A percentile compares a stretch with the other conserved stretches of the same genome.
phyloP scores from a whole-genome alignment of 164 flowering plant species.

The Euptelea pleiosperma region DNA sequence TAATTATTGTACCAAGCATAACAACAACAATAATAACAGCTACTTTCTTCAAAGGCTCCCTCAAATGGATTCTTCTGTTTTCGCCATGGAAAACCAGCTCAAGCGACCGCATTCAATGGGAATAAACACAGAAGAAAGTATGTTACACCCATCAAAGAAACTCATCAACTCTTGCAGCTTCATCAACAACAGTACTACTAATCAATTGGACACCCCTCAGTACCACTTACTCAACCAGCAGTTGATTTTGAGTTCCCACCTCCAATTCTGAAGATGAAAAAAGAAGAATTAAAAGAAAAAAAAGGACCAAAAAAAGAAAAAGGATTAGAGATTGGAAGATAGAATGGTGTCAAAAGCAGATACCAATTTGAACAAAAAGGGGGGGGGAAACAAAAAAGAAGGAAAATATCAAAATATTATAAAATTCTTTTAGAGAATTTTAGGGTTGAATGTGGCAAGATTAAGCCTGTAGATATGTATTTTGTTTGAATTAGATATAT shows the following conservation, averaged over 20 bases:
- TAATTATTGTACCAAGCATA: too few relatives aligned
- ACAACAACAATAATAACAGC: not conserved
- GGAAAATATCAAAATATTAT: too few relatives aligned
- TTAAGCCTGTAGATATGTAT: too few relatives aligned
- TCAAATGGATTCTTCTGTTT: not conserved
- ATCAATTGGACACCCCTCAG: slow-evolving; percentile 10
- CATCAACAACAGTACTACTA: slow-evolving; percentile 3
- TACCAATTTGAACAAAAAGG: too few relatives aligned
- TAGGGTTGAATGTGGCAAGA: too few relatives aligned
- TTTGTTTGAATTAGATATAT: too few relatives aligned
- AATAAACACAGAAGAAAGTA: not conserved
- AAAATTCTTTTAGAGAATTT: too few relatives aligned
- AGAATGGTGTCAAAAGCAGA: too few relatives aligned
- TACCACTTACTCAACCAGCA: slow-evolving; percentile 12
- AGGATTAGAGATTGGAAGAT: too few relatives aligned
- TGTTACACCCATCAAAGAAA: slow-evolving; percentile 13
- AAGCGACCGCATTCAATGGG: slow-evolving; percentile 5
- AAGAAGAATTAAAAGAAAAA: too few relatives aligned
- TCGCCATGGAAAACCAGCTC: not conserved
- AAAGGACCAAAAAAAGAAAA: too few relatives aligned
- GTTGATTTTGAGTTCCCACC: slow-evolving; percentile 9
- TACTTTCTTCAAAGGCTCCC: not conserved
- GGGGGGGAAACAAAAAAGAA: too few relatives aligned
- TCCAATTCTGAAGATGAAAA: slow-evolving; percentile 1
- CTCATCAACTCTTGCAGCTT: slow-evolving; percentile 7